Evolutionary conservation across 1,284 basidiomycete species (phyloP).

Genomic region (Cutaneotrichosporon sp.): DNA sequence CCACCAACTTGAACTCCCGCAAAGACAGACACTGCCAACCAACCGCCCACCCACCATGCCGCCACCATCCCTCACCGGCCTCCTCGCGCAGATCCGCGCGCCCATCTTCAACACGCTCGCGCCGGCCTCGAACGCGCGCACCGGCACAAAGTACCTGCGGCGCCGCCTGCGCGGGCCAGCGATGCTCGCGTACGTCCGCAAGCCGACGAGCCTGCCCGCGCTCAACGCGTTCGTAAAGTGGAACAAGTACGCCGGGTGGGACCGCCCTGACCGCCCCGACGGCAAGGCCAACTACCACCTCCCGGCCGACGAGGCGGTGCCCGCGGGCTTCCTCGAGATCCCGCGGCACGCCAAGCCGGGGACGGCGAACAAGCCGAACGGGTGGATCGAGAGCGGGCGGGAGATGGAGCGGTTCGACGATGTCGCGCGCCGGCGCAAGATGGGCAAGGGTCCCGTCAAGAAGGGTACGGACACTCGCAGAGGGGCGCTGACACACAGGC

Average conservation of each 20-base stretch:
- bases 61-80: constrained; percentile 27
- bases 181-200: constrained; percentile 69
- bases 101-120: constrained; percentile 78
- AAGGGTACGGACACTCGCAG: constrained; percentile 42
- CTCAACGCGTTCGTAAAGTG: constrained; percentile 26
- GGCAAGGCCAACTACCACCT: constrained; percentile 15
- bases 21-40: background rate
- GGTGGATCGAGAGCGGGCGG: constrained; percentile 40
- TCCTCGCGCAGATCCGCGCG: constrained; percentile 45
- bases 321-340: constrained; percentile 34
- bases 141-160: constrained; percentile 81
- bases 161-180: constrained; percentile 71
- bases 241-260: constrained; percentile 41
- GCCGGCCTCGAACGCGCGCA: constrained; percentile 74
- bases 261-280: constrained; percentile 24
- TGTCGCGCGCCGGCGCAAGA: constrained; percentile 31
- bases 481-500: constrained; percentile 15
- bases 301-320: constrained; percentile 23
- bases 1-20: background rate
- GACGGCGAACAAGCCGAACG: constrained; percentile 24
- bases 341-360: constrained; percentile 28
- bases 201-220: constrained; percentile 16
- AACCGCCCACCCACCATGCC: constrained; percentile 14
- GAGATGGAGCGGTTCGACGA: constrained; percentile 39
- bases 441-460: constrained; percentile 48